Conservation (phyloP, 164 flowering plant species). For the Magnolia changhungtana region DNA sequence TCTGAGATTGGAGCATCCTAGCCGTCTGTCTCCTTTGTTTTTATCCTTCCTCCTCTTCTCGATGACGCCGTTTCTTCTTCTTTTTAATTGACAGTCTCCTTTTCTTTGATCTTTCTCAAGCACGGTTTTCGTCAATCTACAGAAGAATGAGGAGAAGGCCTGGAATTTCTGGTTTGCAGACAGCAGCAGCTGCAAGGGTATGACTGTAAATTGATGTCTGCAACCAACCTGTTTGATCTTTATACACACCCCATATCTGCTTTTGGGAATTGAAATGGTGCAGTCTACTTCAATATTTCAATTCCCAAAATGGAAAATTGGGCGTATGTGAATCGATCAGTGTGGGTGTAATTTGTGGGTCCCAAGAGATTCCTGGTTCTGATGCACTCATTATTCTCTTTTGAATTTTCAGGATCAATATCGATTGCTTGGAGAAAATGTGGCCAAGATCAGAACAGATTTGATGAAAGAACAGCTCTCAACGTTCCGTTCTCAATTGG, state of each 20-base stretch:
- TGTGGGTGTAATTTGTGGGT: no score
- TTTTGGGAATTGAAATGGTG: not conserved
- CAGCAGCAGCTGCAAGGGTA: conserved; percentile 44
- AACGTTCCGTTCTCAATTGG: conserved; percentile 87
- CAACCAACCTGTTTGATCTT: not conserved
- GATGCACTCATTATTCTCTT: not conserved
- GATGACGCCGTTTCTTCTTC: no score
- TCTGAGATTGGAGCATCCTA: no score
- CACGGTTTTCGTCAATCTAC: not conserved
- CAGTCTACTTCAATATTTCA: no score
- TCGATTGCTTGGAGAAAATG: conserved; percentile 89
- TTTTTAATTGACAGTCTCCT: not conserved
- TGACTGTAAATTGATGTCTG: not conserved
- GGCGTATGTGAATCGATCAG: no score
- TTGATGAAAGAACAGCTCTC: conserved; percentile 90
- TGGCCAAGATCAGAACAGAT: conserved; percentile 85
- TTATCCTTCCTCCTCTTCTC: no score
- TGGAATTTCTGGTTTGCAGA: conserved; percentile 44
- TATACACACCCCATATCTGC: not conserved
- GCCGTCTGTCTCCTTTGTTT: no score
- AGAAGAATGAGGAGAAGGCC: conserved; percentile 35
- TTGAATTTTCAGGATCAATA: conserved; percentile 64
- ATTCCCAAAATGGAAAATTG: no score
- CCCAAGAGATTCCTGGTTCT: no score
- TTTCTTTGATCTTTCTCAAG: not conserved